phyloP scores from a whole-genome alignment of 768 basidiomycete species.

The Ephemerocybe angulata region DNA sequence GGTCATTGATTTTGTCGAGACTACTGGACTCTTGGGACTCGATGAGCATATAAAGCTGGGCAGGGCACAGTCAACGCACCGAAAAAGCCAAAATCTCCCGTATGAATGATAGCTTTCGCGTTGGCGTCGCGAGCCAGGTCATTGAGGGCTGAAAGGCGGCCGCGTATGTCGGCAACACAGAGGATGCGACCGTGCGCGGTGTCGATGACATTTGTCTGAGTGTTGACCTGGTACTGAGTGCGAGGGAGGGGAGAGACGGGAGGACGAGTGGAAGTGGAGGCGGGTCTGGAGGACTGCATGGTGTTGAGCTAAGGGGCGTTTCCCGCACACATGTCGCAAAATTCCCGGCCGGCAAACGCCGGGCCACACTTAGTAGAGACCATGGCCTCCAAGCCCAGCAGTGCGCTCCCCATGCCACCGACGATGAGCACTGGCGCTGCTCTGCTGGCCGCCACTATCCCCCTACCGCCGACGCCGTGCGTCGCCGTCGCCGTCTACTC shows the following conservation, averaged over 20 bases:
- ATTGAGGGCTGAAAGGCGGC: constrained; percentile 84
- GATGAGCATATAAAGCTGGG: neutral
- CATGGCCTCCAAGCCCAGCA: neutral
- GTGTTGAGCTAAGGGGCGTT: constrained; percentile 7
- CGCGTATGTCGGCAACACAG: constrained; percentile 92
- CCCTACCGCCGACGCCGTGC: constrained; percentile 39
- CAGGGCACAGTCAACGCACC: constrained; percentile 42
- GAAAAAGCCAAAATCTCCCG: constrained; percentile 99
- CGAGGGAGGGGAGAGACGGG: constrained; percentile 54
- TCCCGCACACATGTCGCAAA: constrained; percentile 10
- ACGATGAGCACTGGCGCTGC: neutral
- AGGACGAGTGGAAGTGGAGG: constrained; percentile 58
- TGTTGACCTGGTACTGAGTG: constrained; percentile 48
- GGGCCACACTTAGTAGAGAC: constrained; percentile 3
- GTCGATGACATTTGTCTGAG: constrained; percentile 77
- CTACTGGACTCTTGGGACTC: constrained; percentile 62
- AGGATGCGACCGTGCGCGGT: constrained; percentile 81
- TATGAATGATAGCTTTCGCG: constrained; percentile 92
- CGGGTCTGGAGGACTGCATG: constrained; percentile 59
- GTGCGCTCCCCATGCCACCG: neutral
- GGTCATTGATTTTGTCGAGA: constrained; percentile 88
- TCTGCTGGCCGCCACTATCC: constrained; percentile 25
- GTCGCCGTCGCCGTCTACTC: constrained; percentile 46
- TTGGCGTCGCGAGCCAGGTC: constrained; percentile 84
- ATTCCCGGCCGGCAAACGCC: constrained; percentile 18